These are phyloP conservation scores for Niebla homalea DNA, from an alignment of 495 filamentous ascomycete genomes.

Conservation along the genomic window DNA sequence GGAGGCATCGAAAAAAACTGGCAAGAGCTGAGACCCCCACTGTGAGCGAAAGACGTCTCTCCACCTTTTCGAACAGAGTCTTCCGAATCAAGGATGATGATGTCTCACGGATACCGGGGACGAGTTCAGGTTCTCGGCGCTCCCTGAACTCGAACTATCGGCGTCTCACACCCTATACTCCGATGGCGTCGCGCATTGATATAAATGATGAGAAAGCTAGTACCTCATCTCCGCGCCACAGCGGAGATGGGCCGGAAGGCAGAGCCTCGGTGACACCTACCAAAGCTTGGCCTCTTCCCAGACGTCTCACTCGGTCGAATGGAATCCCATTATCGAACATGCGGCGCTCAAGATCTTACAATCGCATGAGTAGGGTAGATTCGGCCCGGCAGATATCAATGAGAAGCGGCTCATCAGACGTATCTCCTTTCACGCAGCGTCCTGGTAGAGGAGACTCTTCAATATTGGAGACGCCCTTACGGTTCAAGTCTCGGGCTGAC, in stretches of 20 bases:
- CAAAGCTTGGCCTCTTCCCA: slow-evolving; percentile 14
- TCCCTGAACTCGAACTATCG: slow-evolving; percentile 30
- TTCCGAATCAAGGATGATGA: slow-evolving; percentile 13
- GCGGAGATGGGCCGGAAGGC: slow-evolving; percentile 1
- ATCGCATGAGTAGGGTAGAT: not conserved
- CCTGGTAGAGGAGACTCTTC: not conserved
- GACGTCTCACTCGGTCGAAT: slow-evolving; percentile 10
- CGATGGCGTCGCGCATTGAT: slow-evolving; percentile 25
- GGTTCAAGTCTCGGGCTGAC: too few relatives aligned
- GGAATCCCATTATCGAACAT: slow-evolving; percentile 1
- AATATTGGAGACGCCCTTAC: not conserved
- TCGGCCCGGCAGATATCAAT: not conserved
- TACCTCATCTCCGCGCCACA: slow-evolving; percentile 16
- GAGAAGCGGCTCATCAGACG: not conserved
- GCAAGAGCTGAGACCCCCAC: too few relatives aligned
- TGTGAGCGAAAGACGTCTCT: too few relatives aligned
- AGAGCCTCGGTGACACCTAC: not conserved
- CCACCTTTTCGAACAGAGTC: too few relatives aligned
- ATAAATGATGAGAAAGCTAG: slow-evolving; percentile 3
- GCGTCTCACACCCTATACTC: slow-evolving; percentile 27
- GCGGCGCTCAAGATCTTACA: not conserved
- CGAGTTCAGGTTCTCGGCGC: slow-evolving; percentile 24
- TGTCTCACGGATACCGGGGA: slow-evolving; percentile 20
- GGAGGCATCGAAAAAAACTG: too few relatives aligned
- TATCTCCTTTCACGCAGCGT: not conserved